phyloP scores from a whole-genome alignment of 441 rosid genomes.

The Populus hybrid region DNA sequence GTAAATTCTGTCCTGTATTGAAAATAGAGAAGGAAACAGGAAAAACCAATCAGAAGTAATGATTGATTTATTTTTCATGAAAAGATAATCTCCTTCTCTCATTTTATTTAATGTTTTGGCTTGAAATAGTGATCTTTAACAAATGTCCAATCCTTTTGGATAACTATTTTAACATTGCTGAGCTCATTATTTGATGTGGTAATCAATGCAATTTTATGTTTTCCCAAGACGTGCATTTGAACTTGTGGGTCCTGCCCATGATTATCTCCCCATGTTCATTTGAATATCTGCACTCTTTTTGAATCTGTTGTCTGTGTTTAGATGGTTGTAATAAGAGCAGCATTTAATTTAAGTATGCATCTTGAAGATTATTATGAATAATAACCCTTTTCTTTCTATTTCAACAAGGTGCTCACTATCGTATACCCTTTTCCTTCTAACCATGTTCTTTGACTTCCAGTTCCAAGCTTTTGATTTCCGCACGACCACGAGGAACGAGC shows the following conservation, averaged over 20 bases:
- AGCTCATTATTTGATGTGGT: background rate
- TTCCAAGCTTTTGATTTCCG: conserved; percentile 98
- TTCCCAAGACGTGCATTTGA: background rate
- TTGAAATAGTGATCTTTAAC: background rate
- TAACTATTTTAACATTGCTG: background rate
- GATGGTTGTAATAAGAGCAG: background rate
- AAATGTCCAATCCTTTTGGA: background rate
- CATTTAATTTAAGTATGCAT: background rate
- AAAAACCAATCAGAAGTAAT: background rate
- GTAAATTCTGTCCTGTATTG: background rate
- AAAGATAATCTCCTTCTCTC: background rate
- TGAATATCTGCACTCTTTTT: background rate
- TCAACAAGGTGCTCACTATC: background rate
- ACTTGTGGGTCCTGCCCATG: background rate
- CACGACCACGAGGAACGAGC: conserved; percentile 91
- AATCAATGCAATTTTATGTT: background rate
- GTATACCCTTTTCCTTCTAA: background rate
- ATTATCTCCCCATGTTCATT: background rate
- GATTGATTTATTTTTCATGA: background rate
- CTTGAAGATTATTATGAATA: background rate
- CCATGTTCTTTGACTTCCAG: conserved; percentile 35
- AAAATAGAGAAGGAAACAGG: background rate
- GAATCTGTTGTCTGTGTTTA: background rate
- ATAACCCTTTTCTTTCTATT: background rate
- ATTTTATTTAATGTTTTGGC: background rate